Conservation (phyloP, 1,284 basidiomycete species). For the Spongispora temasekensis region DNA sequence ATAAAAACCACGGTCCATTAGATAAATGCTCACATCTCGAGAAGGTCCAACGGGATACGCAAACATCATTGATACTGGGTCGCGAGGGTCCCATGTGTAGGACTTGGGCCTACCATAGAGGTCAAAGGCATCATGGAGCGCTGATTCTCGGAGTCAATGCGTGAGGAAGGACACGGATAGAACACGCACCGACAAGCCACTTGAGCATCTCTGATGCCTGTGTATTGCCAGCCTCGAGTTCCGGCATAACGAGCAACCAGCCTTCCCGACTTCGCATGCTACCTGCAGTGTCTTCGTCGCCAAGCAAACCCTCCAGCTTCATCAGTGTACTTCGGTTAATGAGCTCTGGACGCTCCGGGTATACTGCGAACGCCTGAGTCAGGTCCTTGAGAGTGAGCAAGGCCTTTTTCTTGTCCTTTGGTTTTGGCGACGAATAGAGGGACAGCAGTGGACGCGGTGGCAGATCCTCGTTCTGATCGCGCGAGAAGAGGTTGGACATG, state of each 20-base stretch:
- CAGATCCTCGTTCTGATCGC: constrained; percentile 38
- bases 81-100: constrained; percentile 87
- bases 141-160: constrained; percentile 40
- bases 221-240: constrained; percentile 52
- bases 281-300: constrained; percentile 72
- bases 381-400: constrained; percentile 58
- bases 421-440: constrained; percentile 61
- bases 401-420: constrained; percentile 70
- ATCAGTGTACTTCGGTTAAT: constrained; percentile 86
- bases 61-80: constrained; percentile 78
- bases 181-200: constrained; percentile 82
- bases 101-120: constrained; percentile 83
- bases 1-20: neutral
- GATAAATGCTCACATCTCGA: constrained; percentile 60
- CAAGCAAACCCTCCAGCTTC: constrained; percentile 83
- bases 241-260: constrained; percentile 89
- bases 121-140: constrained; percentile 83
- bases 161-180: constrained; percentile 4
- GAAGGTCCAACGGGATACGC: constrained; percentile 76
- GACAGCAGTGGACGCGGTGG: constrained; percentile 43
- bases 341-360: constrained; percentile 92
- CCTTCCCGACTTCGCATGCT: constrained; percentile 67
- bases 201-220: constrained; percentile 82
- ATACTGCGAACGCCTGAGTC: constrained; percentile 84
- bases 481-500: constrained; percentile 68